Evolutionary conservation across 345 rosid species (phyloP).

Genomic region (Mercurialis annua): DNA sequence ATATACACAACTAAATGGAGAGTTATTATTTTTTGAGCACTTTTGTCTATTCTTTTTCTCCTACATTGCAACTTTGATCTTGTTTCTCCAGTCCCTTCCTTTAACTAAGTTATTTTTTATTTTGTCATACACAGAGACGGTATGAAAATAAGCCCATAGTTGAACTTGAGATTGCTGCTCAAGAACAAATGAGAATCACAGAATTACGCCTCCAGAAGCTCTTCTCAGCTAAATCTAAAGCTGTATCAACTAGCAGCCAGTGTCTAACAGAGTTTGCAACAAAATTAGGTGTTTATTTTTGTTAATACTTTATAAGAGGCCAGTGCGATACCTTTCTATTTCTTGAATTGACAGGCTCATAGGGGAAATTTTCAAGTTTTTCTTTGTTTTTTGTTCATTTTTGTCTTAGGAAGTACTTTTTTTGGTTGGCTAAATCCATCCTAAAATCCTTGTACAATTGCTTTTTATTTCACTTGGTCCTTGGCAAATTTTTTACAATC

Average conservation of each 20-base stretch:
- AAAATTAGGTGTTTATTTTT: slow-evolving; percentile 53
- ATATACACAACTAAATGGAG: too few species aligned
- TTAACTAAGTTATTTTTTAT: background rate
- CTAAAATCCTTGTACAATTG: too few species aligned
- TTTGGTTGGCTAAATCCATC: too few species aligned
- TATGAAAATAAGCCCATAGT: slow-evolving; percentile 67
- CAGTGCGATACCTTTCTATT: background rate
- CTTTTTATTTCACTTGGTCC: background rate
- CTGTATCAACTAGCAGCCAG: slow-evolving; percentile 26
- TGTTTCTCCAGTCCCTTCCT: too few species aligned
- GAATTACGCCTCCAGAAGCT: slow-evolving; percentile 84
- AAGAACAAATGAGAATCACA: slow-evolving; percentile 83
- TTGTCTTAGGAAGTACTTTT: background rate
- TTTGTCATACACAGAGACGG: slow-evolving; percentile 49
- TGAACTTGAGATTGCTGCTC: slow-evolving; percentile 84
- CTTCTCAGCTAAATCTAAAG: slow-evolving; percentile 40
- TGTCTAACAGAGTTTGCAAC: slow-evolving; percentile 25
- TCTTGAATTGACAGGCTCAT: background rate
- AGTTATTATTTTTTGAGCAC: too few species aligned
- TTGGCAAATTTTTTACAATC: background rate
- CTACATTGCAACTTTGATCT: too few species aligned
- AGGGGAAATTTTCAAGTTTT: background rate
- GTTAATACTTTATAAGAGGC: too few species aligned
- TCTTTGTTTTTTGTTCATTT: background rate
- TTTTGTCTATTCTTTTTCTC: too few species aligned